These are phyloP conservation scores for Penicillium pulvis DNA, from an alignment of 495 filamentous ascomycete genomes.

Conservation along the genomic window DNA sequence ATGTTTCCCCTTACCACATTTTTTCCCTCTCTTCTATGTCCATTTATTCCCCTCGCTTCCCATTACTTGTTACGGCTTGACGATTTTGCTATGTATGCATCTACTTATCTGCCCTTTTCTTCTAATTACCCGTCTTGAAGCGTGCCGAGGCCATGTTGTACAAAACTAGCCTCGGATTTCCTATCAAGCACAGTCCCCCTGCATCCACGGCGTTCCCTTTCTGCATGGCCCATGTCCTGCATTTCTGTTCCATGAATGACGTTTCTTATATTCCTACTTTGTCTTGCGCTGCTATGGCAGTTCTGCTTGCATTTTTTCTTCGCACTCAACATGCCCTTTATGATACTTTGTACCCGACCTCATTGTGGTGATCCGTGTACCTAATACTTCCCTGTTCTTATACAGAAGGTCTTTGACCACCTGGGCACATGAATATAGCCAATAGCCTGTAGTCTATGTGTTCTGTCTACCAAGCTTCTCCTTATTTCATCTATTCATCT, in stretches of 20 bases:
- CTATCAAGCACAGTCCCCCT: background rate
- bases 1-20: background rate
- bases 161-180: background rate
- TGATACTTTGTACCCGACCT: conserved; percentile 5
- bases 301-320: background rate
- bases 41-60: conserved; percentile 11
- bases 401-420: background rate
- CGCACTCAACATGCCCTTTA: conserved; percentile 5
- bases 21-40: conserved; percentile 25
- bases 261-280: background rate
- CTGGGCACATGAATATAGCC: background rate
- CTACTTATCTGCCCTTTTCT: background rate
- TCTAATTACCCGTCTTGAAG: background rate
- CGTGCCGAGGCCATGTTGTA: background rate
- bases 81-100: conserved; percentile 38
- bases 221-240: background rate
- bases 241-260: conserved; percentile 4
- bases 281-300: background rate
- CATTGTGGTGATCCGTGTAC: background rate
- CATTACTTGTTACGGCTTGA: conserved; percentile 25
- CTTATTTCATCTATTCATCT: background rate
- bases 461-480: background rate
- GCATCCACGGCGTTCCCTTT: conserved; percentile 7
- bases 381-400: conserved; percentile 1
- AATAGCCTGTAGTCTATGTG: background rate